These are phyloP conservation scores for Phytopythium helicoides DNA, from an alignment of 352 stramenopile species.

Conservation along the genomic window DNA sequence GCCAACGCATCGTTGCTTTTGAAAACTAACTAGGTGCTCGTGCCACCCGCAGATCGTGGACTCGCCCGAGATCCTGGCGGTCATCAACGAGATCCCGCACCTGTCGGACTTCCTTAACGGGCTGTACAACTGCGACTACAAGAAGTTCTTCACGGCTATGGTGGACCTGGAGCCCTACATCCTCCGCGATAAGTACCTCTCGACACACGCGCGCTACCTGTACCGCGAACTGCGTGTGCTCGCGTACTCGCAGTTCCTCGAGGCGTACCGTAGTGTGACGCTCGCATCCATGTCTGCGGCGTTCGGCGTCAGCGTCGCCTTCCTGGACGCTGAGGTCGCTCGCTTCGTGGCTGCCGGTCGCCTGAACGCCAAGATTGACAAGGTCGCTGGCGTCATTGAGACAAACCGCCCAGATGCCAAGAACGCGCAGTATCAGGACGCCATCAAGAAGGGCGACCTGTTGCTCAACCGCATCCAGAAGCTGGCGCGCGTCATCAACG, in stretches of 20 bases:
- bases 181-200: conserved; percentile 93
- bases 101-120: conserved; percentile 90
- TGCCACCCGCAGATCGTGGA: conserved; percentile 83
- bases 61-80: conserved; percentile 94
- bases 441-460: conserved; percentile 98
- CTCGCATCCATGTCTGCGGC: conserved; percentile 94
- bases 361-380: conserved; percentile 99
- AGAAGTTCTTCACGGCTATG: conserved; percentile 94
- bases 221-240: conserved; percentile 97
- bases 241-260: conserved; percentile 98
- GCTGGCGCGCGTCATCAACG: conserved; percentile 96
- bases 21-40: no score
- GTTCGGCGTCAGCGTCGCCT: conserved; percentile 95
- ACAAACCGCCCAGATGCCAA: conserved; percentile 98
- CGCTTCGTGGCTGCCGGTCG: conserved; percentile 97
- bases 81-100: conserved; percentile 83
- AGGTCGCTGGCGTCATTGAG: conserved; percentile 97
- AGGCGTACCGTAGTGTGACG: conserved; percentile 97
- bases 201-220: conserved; percentile 90
- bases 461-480: conserved; percentile 99
- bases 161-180: conserved; percentile 82
- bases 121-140: conserved; percentile 98
- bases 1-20: no score
- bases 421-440: conserved; percentile 98
- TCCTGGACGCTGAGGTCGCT: conserved; percentile 96